phyloP scores from a whole-genome alignment of 768 basidiomycete species.

The Rhodotorula diobovata region DNA sequence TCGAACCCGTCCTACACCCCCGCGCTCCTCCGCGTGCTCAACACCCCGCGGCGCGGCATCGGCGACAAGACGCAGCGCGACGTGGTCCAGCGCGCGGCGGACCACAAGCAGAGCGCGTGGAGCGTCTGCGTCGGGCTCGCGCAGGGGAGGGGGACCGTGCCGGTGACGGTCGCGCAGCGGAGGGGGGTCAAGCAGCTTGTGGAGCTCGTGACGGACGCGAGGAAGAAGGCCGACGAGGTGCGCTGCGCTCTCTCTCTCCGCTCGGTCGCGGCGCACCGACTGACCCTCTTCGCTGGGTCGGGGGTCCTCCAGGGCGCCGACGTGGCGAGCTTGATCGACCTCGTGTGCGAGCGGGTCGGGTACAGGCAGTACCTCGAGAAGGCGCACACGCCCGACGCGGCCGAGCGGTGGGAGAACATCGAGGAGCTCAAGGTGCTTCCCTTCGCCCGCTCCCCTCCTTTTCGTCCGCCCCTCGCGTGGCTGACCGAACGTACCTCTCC shows the following conservation, averaged over 20 bases:
- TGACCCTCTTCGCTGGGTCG: background rate
- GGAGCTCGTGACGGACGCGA: slow-evolving; percentile 55
- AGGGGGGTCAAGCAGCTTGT: slow-evolving; percentile 63
- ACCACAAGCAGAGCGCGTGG: slow-evolving; percentile 57
- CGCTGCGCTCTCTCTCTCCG: slow-evolving; percentile 8
- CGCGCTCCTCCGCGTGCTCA: slow-evolving; percentile 67
- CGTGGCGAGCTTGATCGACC: slow-evolving; percentile 49
- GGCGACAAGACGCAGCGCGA: slow-evolving; percentile 57
- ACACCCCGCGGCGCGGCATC: slow-evolving; percentile 65
- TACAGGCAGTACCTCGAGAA: slow-evolving; percentile 68
- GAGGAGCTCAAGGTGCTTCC: slow-evolving; percentile 65
- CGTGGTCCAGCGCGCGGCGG: slow-evolving; percentile 56
- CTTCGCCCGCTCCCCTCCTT: background rate
- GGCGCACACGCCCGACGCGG: slow-evolving; percentile 64
- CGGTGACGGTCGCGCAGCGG: slow-evolving; percentile 64
- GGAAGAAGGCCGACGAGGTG: slow-evolving; percentile 58
- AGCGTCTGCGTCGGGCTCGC: slow-evolving; percentile 39
- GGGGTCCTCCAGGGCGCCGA: slow-evolving; percentile 53
- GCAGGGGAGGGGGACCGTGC: slow-evolving; percentile 47
- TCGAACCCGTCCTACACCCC: slow-evolving; percentile 63
- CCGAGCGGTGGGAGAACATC: slow-evolving; percentile 77
- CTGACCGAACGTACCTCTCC: too few species aligned
- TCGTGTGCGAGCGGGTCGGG: slow-evolving; percentile 55
- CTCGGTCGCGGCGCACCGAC: background rate
- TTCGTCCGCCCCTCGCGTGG: background rate